Evolutionary conservation across 805 yeast species (phyloP), one percentile per base, ranked within the genome.

Genomic region (Candida yuanshanica): DNA sequence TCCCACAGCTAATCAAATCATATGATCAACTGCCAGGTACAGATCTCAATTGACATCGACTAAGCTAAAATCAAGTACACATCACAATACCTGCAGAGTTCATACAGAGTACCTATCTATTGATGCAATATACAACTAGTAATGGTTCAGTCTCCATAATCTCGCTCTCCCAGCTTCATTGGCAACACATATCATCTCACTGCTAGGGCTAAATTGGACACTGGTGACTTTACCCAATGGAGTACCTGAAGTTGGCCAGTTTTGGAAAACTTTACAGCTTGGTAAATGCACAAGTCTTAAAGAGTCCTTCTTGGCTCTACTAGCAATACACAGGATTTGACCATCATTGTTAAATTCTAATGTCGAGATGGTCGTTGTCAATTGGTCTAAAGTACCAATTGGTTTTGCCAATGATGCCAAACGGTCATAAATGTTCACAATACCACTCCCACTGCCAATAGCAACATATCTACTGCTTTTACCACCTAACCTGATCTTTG

Each of bases 171-270:
- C 99, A 20, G 79, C 86, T 54, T 87, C 95, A 55, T 90, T 91
- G 47, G 96, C 99, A 1, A 88, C 77, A 14, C 90, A 87, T 37
- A 93, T 61, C 81, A 90, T 77, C 62, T 87, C 93, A 44, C 81
- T 78, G 47, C 77, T 77, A 21, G 93, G 88, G 33, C 95, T 79
- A 62, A 91, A 91, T 13, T 79, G 75, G 3, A 79, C 82, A 14
- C 81, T 64, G 0, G 96, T 86, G 25, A 93, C 96, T 50, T 83
- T 79, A n/a, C 99, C 99, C 50, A 93, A 72, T 10, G 99, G 98
- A 1, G 99, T 91, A 6, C 89, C 89, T 39, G 91, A 81, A 2
- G 98, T 93, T 14, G 99, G 99, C 99, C 99, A 93, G 68, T 93
- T 93, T 37, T 81, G 72, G 65, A 81, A 93, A 7, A 87, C 95